A percentile compares a stretch with the other conserved stretches of the same genome.
Evolutionary conservation across 768 basidiomycete genomes (phyloP).

Genomic region (Tricholoma sp.): DNA sequence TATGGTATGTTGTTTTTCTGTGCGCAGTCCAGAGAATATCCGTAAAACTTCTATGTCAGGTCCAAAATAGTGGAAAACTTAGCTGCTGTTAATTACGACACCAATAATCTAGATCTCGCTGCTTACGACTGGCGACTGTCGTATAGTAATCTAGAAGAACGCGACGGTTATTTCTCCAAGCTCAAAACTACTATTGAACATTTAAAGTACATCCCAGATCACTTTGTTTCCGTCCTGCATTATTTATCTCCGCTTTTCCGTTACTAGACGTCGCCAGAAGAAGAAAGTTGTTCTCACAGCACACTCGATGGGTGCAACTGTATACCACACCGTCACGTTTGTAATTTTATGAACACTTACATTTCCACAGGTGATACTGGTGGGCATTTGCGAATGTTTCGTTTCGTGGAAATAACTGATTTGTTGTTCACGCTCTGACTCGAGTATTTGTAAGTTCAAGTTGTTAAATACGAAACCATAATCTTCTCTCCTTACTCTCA

Average conservation of each 20-base stretch:
- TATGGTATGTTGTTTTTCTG: slow-evolving; percentile 52
- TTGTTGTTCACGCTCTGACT: slow-evolving; percentile 6
- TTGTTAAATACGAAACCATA: background rate
- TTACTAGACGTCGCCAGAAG: slow-evolving; percentile 54
- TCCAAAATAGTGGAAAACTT: slow-evolving; percentile 93
- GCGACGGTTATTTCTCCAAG: slow-evolving; percentile 85
- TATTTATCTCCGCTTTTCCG: background rate
- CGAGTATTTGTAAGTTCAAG: slow-evolving; percentile 77
- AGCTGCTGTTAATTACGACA: slow-evolving; percentile 89
- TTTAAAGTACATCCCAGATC: slow-evolving; percentile 46
- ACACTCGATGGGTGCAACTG: slow-evolving; percentile 84
- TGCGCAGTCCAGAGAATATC: background rate
- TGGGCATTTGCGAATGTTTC: slow-evolving; percentile 22
- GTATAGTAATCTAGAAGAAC: slow-evolving; percentile 86
- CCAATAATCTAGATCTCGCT: slow-evolving; percentile 79
- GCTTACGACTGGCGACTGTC: slow-evolving; percentile 91
- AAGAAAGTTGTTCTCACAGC: slow-evolving; percentile 81
- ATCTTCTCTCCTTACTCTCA: slow-evolving; percentile 5
- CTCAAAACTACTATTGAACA: slow-evolving; percentile 80
- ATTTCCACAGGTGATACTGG: slow-evolving; percentile 41
- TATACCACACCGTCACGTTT: slow-evolving; percentile 26
- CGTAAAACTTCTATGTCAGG: slow-evolving; percentile 40
- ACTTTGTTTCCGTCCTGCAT: background rate
- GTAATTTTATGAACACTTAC: background rate
- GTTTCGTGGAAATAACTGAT: background rate